Conservation (phyloP, 2,329 filamentous ascomycete species). For the Aspergillus transmontanensis region DNA sequence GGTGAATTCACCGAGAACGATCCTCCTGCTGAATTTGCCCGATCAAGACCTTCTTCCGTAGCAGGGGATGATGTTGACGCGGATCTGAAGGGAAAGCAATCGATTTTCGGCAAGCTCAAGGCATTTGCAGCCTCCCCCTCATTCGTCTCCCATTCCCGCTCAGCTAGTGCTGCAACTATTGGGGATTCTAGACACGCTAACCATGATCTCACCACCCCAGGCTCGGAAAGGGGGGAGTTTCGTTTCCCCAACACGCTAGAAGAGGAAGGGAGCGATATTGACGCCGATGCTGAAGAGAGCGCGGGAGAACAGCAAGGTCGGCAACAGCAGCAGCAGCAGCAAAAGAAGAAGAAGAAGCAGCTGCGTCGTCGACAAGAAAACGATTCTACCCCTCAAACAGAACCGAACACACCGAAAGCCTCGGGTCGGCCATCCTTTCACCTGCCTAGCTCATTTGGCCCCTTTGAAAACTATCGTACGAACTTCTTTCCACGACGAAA, state of each 20-base stretch:
- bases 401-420: slow-evolving; percentile 67
- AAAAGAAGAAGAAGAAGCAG: slow-evolving; percentile 54
- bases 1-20: slow-evolving; percentile 56
- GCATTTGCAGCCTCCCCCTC: slow-evolving; percentile 64
- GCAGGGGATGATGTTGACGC: slow-evolving; percentile 64
- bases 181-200: slow-evolving; percentile 43
- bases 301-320: slow-evolving; percentile 68
- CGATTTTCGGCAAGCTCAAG: slow-evolving; percentile 78
- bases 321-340: slow-evolving; percentile 52
- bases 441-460: slow-evolving; percentile 49
- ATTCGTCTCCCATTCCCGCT: slow-evolving; percentile 53
- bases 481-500: slow-evolving; percentile 65
- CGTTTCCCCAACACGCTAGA: slow-evolving; percentile 58
- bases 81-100: slow-evolving; percentile 60
- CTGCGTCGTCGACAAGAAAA: slow-evolving; percentile 58
- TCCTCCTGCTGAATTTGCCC: slow-evolving; percentile 51
- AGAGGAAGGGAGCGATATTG: slow-evolving; percentile 68
- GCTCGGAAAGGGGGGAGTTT: slow-evolving; percentile 52
- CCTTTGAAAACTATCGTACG: slow-evolving; percentile 49
- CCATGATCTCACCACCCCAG: slow-evolving; percentile 47
- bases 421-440: slow-evolving; percentile 41
- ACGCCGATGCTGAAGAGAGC: slow-evolving; percentile 83
- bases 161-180: slow-evolving; percentile 50
- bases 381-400: slow-evolving; percentile 59
- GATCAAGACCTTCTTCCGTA: slow-evolving; percentile 66